Evolutionary conservation across 1,284 basidiomycete species (phyloP), one percentile per base, ranked within the genome.

Genomic region (Mycosarcoma maydis): DNA sequence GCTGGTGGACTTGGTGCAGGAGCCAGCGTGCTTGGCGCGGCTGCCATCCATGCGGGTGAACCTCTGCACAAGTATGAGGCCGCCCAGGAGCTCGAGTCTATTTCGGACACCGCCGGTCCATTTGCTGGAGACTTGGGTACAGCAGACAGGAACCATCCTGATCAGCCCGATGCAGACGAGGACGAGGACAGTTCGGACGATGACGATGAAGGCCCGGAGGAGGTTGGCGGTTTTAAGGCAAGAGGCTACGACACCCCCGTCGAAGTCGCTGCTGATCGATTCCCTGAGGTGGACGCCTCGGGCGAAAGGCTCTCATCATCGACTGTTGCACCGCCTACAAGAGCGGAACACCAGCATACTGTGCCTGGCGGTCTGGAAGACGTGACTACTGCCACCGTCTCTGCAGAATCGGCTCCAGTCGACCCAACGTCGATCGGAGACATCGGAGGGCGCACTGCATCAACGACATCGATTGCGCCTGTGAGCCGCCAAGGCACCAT

Each of bases 191-290:
- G 72, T 55, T 72, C 69, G 11, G 70, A 73, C 26, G 69, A 72
- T 43, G 75, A 77, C 2, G 74, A 76, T 20, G 68, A 77, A 3
- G 74, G 69, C 5, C 75, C 74, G 5, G 75, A 77, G 44, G 75
- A 77, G 41, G 30, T 77, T 17, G 66, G 54, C 14, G 70, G 69
- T 22, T 71, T 58, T 57, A 57, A 48, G 23, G 39, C 23, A n/a
- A 36, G 37, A 41, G 39, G 52, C 37, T 27, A 50, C 45, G 50
- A 47, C 23, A 33, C 59, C 16, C 49, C 46, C 26, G 55, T 41
- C 22, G 56, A 24, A 23, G 54, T 47, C 24, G 58, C 64, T 45
- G 52, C 57, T 22, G 61, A 61, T n/a, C 56, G 56, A 9, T 70
- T 65, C 56, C 67, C 67, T 5, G 61, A 65, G 10, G 38, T 70